Evolutionary conservation across 805 yeast species (phyloP).

Genomic region (Schwanniomyces occidentalis): DNA sequence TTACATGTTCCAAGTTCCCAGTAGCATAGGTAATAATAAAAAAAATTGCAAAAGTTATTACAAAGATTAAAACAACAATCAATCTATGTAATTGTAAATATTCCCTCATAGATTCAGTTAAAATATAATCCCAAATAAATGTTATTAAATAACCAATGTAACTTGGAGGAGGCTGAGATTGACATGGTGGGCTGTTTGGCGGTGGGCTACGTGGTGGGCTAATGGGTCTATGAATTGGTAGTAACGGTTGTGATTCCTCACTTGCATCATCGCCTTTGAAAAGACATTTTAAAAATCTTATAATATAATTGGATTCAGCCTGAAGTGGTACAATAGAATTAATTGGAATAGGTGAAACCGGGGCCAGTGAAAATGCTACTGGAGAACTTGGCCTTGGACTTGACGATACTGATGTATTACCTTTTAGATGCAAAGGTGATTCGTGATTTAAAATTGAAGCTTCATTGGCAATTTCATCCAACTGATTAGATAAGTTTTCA

Average conservation of each 20-base stretch:
- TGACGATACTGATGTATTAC: too few relatives aligned
- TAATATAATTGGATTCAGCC: too few relatives aligned
- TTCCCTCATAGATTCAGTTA: constrained; percentile 14
- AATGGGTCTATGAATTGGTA: constrained; percentile 16
- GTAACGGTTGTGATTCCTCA: constrained; percentile 15
- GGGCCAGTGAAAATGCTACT: too few relatives aligned
- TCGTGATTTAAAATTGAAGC: constrained; percentile 18
- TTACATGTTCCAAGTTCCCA: constrained; percentile 13
- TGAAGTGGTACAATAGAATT: too few relatives aligned
- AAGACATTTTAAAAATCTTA: too few relatives aligned
- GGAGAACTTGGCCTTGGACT: too few relatives aligned
- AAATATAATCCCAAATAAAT: constrained; percentile 16
- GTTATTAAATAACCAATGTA: constrained; percentile 4
- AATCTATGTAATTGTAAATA: constrained; percentile 8
- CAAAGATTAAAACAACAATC: constrained; percentile 1
- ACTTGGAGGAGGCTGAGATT: too few relatives aligned
- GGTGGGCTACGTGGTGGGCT: constrained; percentile 5
- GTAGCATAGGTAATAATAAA: constrained; percentile 13
- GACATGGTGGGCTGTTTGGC: constrained; percentile 3
- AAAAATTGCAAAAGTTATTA: constrained; percentile 8
- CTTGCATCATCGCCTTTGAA: too few relatives aligned
- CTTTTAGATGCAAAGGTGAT: not conserved
- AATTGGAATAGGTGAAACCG: too few relatives aligned
- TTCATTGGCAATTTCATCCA: constrained; percentile 25
- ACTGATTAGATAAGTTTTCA: constrained; percentile 11